Evolutionary conservation across 2,329 filamentous ascomycete species (phyloP).

Genomic region (Verticillium nubilum): DNA sequence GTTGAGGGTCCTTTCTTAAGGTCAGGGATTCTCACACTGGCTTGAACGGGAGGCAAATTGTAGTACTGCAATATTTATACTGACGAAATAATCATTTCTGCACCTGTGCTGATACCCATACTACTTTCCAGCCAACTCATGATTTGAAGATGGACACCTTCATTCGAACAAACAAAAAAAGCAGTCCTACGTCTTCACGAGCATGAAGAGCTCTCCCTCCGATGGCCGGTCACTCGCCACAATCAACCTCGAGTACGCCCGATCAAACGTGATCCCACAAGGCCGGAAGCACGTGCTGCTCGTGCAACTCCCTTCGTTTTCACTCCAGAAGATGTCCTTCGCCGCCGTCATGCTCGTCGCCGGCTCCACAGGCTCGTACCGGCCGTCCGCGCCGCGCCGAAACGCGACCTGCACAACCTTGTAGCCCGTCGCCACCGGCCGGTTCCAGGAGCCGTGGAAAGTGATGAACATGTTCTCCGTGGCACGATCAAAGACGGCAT

Average conservation of each 20-base stretch:
- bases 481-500: constrained; percentile 50
- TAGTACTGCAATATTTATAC: no score
- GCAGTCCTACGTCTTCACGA: background rate
- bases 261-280: constrained; percentile 16
- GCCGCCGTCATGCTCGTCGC: constrained; percentile 21
- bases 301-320: constrained; percentile 22
- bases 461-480: constrained; percentile 50
- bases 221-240: constrained; percentile 17
- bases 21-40: constrained; percentile 15
- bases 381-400: constrained; percentile 14
- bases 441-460: constrained; percentile 56
- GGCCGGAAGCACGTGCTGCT: constrained; percentile 17
- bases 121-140: no score
- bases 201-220: constrained; percentile 17
- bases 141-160: no score
- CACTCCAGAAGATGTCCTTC: constrained; percentile 25
- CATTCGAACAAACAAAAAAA: no score
- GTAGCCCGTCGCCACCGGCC: constrained; percentile 28
- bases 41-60: background rate
- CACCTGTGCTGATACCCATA: no score
- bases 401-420: constrained; percentile 31
- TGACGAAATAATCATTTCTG: no score
- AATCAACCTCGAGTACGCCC: constrained; percentile 14
- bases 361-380: constrained; percentile 24
- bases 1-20: constrained; percentile 27